Evolutionary conservation across 495 filamentous ascomycete genomes (phyloP).

Genomic region (Aspergillus olivimuriae): DNA sequence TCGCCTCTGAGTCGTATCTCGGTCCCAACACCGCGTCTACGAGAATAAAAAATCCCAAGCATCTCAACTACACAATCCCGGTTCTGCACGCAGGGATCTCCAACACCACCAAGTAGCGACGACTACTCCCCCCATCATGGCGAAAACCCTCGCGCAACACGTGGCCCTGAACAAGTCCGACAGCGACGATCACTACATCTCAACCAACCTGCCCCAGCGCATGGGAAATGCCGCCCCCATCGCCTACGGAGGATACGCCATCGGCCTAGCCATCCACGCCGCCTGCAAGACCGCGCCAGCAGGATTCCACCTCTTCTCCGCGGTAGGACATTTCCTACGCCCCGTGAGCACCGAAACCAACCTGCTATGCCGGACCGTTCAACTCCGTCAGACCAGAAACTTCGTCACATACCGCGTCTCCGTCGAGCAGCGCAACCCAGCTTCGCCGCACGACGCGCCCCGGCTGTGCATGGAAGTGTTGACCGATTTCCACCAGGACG

Average conservation of each 20-base stretch:
- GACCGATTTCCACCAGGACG: slow-evolving; percentile 5
- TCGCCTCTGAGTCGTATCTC: too few relatives aligned
- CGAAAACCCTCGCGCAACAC: neutral
- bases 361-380: neutral
- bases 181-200: neutral
- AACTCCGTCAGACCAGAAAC: slow-evolving; percentile 4
- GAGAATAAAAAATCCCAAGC: neutral
- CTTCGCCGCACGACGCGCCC: neutral
- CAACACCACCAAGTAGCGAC: neutral
- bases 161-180: neutral
- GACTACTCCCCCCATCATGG: neutral
- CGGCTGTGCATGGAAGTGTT: slow-evolving; percentile 5
- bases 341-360: neutral
- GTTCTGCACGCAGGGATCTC: neutral
- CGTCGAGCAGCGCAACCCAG: slow-evolving; percentile 1
- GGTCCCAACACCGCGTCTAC: too few relatives aligned
- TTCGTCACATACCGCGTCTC: slow-evolving; percentile 5
- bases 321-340: slow-evolving; percentile 2
- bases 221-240: slow-evolving; percentile 7
- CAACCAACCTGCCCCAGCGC: slow-evolving; percentile 2
- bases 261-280: slow-evolving; percentile 5
- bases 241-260: slow-evolving; percentile 7
- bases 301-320: slow-evolving; percentile 3
- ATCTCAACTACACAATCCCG: neutral
- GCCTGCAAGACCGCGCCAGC: slow-evolving; percentile 4